Evolutionary conservation across 192 early-diverging fungal genomes (phyloP), one percentile per base, ranked within the genome.

Genomic region (Pecoramyces ruminantium): DNA sequence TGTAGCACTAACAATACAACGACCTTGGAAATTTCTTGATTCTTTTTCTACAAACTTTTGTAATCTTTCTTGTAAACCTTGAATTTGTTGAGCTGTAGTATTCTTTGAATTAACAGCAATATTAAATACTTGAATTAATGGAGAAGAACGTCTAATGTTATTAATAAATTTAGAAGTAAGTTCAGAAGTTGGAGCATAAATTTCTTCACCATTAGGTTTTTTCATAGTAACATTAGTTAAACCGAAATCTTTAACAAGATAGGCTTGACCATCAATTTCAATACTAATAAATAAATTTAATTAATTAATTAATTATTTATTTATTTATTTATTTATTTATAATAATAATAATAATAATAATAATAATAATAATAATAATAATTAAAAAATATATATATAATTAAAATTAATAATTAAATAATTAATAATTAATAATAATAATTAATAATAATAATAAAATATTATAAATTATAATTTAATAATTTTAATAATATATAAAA

Each of bases 141-240:
- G 51, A n/a, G 51, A 2, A 14, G 91, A 90, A 30, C 94, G 87
- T 16, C 93, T 88, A 81, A 93, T 81, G 78, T 95, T 96, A 82
- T 91, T 86, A 80, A 95, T 93, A 78, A 92, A 88, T 80, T 87
- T 86, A 13, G 86, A 86, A n/a, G 90, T 85, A 78, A 93, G 86
- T 51, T 85, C 79, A 77, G 85, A 86, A 82, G 96, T 97, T 25
- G 94, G 92, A n/a, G 89, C 92, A 79, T 94, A 93, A 18, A 95
- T 89, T 34, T 93, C 87, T 25, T 92, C 92, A 42, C 96, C 96
- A 82, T 97, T 94, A 79, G 90, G 89, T 80, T 92, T 89, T 84
- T 86, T 89, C 83, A 97, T 93, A 77, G 92, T 91, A 1, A 94
- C 96, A 79, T 89, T 95, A 34, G 95, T 87, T 14, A 97, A 85